Evolutionary conservation across 2,329 filamentous ascomycete species (phyloP).

Genomic region (Tolypocladium amazonense): DNA sequence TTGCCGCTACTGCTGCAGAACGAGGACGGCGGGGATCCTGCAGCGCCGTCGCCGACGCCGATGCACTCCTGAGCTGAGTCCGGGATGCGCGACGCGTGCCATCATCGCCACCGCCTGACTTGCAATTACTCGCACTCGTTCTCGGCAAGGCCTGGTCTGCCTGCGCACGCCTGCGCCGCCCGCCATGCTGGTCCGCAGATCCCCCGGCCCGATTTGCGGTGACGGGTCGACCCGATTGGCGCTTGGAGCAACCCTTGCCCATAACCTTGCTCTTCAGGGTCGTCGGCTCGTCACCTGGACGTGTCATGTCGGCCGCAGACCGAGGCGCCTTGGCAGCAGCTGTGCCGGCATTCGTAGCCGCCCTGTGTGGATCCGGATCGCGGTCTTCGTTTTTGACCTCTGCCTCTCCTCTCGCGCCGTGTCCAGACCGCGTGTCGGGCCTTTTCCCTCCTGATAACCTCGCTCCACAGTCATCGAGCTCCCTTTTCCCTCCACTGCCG

Average conservation of each 20-base stretch:
- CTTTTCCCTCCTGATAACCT: neutral
- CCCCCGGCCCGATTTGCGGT: neutral
- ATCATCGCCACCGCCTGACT: neutral
- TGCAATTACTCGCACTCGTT: no score
- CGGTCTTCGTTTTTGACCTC: neutral
- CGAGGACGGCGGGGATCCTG: neutral
- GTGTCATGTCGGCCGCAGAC: neutral
- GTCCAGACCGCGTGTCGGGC: neutral
- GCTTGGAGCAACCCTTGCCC: neutral
- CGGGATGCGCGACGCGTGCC: neutral
- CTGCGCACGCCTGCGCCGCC: neutral
- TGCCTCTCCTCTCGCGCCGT: neutral
- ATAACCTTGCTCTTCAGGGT: neutral
- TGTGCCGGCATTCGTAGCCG: neutral
- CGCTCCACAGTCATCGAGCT: neutral
- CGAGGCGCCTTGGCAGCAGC: neutral
- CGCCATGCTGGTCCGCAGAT: neutral
- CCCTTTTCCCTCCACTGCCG: neutral
- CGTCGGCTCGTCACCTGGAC: neutral
- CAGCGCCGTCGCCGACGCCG: neutral
- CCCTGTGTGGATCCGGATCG: neutral
- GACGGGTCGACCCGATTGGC: neutral
- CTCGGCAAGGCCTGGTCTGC: neutral
- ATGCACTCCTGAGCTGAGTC: neutral
- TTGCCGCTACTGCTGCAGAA: neutral